Evolutionary conservation across 1,284 basidiomycete genomes (phyloP).

Genomic region (Austroboletus olivaceoglutinosus): DNA sequence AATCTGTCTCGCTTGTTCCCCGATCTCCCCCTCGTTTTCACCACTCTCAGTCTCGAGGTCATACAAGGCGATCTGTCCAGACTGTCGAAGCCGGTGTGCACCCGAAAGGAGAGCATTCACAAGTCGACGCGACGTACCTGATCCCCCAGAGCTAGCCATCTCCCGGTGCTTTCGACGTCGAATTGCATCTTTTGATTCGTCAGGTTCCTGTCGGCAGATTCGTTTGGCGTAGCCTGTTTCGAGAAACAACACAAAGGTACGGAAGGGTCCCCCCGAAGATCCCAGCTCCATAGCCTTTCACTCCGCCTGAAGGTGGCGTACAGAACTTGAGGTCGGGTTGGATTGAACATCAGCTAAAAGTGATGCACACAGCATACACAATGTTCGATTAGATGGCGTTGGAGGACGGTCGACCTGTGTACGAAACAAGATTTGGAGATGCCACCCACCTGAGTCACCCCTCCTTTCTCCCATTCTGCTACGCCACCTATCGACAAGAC

Average conservation of each 20-base stretch:
- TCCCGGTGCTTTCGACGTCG: slow-evolving; percentile 73
- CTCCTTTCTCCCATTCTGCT: slow-evolving; percentile 25
- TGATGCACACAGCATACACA: not conserved
- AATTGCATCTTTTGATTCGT: slow-evolving; percentile 81
- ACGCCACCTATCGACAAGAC: slow-evolving; percentile 58
- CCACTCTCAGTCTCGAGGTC: slow-evolving; percentile 31
- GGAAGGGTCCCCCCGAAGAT: slow-evolving; percentile 61
- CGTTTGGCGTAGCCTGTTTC: not conserved
- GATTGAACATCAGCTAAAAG: slow-evolving; percentile 78
- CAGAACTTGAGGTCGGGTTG: slow-evolving; percentile 64
- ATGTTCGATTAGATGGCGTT: too few species aligned
- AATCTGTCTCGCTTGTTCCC: slow-evolving; percentile 9
- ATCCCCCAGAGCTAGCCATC: slow-evolving; percentile 68
- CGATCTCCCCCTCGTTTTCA: not conserved
- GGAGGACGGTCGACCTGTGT: not conserved
- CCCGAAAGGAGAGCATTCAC: not conserved
- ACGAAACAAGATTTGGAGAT: not conserved
- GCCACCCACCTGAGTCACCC: slow-evolving; percentile 64
- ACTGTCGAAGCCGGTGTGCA: slow-evolving; percentile 21
- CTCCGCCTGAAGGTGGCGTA: slow-evolving; percentile 77
- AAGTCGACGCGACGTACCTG: slow-evolving; percentile 46
- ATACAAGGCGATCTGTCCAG: slow-evolving; percentile 47
- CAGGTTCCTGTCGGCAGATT: not conserved
- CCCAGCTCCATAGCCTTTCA: slow-evolving; percentile 71
- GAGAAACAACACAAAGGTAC: slow-evolving; percentile 44